Conservation (phyloP, 805 yeast genomes). For the Hanseniaspora nectarophila region DNA sequence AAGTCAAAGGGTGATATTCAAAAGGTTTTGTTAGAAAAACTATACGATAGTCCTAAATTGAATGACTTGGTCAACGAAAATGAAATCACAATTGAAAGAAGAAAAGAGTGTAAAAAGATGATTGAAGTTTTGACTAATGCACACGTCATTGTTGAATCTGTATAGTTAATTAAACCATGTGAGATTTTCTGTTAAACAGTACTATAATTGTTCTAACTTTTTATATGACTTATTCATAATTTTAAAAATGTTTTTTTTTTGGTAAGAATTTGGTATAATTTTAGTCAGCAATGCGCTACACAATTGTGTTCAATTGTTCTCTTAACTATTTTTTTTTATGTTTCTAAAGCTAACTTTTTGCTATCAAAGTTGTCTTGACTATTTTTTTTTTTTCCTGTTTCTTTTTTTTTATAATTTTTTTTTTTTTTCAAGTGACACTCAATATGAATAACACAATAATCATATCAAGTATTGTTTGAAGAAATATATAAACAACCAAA, state of each 20-base stretch:
- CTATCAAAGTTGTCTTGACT: background rate
- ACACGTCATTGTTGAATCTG: conserved; percentile 62
- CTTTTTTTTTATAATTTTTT: no score
- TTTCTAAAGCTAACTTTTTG: no score
- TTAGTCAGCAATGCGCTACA: no score
- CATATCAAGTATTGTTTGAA: background rate
- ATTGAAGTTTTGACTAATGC: conserved; percentile 85
- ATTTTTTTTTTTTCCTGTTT: background rate
- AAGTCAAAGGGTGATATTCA: conserved; percentile 80
- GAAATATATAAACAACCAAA: background rate
- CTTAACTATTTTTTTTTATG: background rate
- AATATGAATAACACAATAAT: background rate
- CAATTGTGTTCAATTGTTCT: background rate
- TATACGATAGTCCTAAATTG: conserved; percentile 65
- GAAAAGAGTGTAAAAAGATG: conserved; percentile 91
- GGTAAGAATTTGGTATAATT: no score
- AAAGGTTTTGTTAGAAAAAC: conserved; percentile 72
- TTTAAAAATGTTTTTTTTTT: no score
- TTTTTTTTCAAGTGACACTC: background rate
- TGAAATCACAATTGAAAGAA: conserved; percentile 81
- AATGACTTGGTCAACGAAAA: conserved; percentile 78
- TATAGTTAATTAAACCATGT: conserved; percentile 17
- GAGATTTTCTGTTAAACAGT: background rate
- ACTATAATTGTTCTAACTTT: background rate
- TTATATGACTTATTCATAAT: background rate